Base-by-base conservation (phyloP, 2,329 filamentous ascomycete genomes). In the Aspergillus transmontanensis region DNA sequence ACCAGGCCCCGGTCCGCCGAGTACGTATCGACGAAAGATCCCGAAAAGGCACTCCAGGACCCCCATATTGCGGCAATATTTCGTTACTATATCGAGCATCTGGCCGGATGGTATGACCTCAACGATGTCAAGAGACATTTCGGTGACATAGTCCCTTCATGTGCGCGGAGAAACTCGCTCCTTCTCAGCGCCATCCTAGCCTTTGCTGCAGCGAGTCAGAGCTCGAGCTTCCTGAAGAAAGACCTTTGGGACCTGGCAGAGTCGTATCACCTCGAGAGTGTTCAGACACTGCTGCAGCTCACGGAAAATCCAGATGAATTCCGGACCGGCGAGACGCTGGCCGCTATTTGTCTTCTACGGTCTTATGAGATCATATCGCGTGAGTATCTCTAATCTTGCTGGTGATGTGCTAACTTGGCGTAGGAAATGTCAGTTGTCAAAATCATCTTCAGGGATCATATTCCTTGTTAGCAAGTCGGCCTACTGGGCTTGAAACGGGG, bases 331-430 rank as follows among this genome's bases (percentile, higher is more conserved):
- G 74, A 80, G 4, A 80, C 80, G 0, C 72, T 85, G 1, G 81
- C 81, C 2, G 76, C 82, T 4, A 81, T 81, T 1, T 84, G 83
- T 66, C 69, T 85, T 3, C 65, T 85, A 16, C 73, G 82, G 12
- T 83, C 82, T 0, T 84, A 83, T 58, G 82, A 85, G 66, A 84
- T 84, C 6, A 73, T 84, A 0, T 75, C 75, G 28, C 78, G 81
- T 81, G 62, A 67, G 73, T 62, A 34, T 12, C 6, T 6, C 6
- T 11, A 3, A 6, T 54, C 36, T 48, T 28, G 12, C 11, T 21
- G 1, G 26, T 21, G 11, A 9, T 6, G n/a, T 14, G 32, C 19
- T 55, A 23, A 55, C 32, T 26, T 6, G 51, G 6, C 10, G 34
- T 54, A 71, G 79, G 80, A 43, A 78, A 79, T 2, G 63, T 75